A percentile compares a stretch with the other conserved stretches of the same genome.
Conservation (phyloP, 495 filamentous ascomycete species). For the Penicillium cinerascens region DNA sequence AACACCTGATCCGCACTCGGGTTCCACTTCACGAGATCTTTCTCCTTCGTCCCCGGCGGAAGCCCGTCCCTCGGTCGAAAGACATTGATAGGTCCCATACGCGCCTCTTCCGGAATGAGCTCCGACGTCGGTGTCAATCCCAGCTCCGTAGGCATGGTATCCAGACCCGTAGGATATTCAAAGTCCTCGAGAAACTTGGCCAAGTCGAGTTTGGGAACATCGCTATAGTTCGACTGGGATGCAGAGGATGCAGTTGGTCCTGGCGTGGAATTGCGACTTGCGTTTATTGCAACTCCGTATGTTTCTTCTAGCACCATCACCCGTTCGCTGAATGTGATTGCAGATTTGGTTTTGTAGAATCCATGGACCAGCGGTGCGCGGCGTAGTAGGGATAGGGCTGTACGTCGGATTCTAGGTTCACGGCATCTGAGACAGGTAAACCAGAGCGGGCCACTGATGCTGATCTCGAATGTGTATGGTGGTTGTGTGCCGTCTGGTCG, state of each 20-base stretch:
- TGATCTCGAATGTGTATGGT: constrained; percentile 31
- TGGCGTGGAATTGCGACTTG: neutral
- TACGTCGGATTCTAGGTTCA: constrained; percentile 20
- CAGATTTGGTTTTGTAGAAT: constrained; percentile 18
- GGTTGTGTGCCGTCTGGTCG: constrained; percentile 23
- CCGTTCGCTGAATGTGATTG: constrained; percentile 9
- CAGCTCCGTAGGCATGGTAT: neutral
- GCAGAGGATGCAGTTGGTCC: neutral
- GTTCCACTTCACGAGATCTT: constrained; percentile 14
- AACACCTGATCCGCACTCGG: constrained; percentile 13
- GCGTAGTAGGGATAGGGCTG: constrained; percentile 23
- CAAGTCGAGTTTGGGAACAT: neutral
- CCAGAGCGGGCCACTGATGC: constrained; percentile 23
- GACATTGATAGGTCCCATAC: constrained; percentile 13
- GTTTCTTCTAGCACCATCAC: constrained; percentile 25
- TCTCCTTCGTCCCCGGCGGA: constrained; percentile 6
- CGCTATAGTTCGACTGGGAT: neutral
- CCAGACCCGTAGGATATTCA: neutral
- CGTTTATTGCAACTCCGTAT: constrained; percentile 5
- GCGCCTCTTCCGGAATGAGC: constrained; percentile 18
- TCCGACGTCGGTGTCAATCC: neutral
- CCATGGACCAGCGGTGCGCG: constrained; percentile 23
- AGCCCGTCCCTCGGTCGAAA: constrained; percentile 13
- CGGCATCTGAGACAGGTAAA: constrained; percentile 30
- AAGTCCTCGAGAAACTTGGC: neutral